Conservation (phyloP, 768 basidiomycete genomes). For the Auriscalpium microsporum region DNA sequence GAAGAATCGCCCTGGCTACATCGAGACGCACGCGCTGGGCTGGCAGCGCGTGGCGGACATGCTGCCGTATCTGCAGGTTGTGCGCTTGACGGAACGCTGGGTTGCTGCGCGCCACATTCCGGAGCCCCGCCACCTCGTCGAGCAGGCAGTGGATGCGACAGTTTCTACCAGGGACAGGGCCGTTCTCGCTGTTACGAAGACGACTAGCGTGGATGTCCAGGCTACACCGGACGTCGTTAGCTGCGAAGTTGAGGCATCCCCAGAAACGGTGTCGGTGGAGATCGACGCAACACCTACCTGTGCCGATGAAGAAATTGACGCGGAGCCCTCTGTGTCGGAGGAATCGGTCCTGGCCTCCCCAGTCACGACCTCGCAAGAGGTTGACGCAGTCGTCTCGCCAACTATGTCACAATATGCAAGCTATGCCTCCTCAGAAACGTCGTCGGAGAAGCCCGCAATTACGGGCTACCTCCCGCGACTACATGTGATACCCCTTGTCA, state of each 20-base stretch:
- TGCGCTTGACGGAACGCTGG: constrained; percentile 55
- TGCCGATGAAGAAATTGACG: constrained; percentile 38
- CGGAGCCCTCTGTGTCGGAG: constrained; percentile 28
- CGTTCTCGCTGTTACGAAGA: constrained; percentile 33
- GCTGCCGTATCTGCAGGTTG: constrained; percentile 62
- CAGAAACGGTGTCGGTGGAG: constrained; percentile 30
- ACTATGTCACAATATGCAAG: constrained; percentile 10
- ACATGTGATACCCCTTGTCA: constrained; percentile 21
- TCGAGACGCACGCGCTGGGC: constrained; percentile 54
- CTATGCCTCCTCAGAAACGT: constrained; percentile 14
- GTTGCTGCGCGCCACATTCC: constrained; percentile 21
- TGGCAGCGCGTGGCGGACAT: constrained; percentile 66
- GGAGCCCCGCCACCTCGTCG: constrained; percentile 23
- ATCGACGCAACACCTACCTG: constrained; percentile 47
- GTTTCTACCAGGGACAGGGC: constrained; percentile 32
- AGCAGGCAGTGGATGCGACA: constrained; percentile 47
- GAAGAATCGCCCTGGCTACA: constrained; percentile 61
- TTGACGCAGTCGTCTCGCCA: constrained; percentile 6
- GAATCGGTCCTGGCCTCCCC: constrained; percentile 23
- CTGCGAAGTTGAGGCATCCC: constrained; percentile 31
- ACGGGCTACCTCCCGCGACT: constrained; percentile 5
- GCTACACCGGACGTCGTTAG: constrained; percentile 29
- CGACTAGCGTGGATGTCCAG: constrained; percentile 29
- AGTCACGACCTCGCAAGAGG: constrained; percentile 17
- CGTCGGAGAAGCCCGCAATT: constrained; percentile 12